These are phyloP conservation scores for Limonium bicolor DNA, from an alignment of 148 eudicot genomes.

Conservation along the genomic window DNA sequence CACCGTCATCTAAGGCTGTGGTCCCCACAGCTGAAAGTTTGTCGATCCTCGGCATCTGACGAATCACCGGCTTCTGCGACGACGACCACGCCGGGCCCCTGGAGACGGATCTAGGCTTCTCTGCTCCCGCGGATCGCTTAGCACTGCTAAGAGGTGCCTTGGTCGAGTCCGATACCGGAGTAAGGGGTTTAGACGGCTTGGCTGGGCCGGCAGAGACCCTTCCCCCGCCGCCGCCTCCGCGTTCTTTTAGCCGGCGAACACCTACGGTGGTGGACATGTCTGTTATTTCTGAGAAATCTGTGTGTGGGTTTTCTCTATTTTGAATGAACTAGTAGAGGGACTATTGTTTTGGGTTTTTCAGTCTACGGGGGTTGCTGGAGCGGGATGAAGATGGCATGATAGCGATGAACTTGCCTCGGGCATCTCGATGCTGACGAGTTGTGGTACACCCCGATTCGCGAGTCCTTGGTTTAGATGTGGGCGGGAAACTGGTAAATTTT, in stretches of 20 bases:
- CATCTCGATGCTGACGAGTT: no score
- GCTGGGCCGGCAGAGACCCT: slow-evolving; percentile 6
- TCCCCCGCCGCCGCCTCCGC: slow-evolving; percentile 25
- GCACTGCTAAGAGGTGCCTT: slow-evolving; percentile 2
- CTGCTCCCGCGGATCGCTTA: slow-evolving; percentile 30
- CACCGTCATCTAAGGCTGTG: slow-evolving; percentile 6
- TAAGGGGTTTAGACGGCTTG: slow-evolving; percentile 19
- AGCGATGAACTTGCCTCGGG: no score
- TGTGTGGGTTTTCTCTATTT: no score
- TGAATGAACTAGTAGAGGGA: no score
- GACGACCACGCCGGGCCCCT: slow-evolving; percentile 24
- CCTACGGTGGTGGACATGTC: slow-evolving; percentile 29
- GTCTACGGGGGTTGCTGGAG: no score
- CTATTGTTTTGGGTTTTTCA: no score
- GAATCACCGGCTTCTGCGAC: slow-evolving; percentile 26
- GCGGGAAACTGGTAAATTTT: no score
- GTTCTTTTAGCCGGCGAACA: slow-evolving; percentile 36
- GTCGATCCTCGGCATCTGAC: slow-evolving; percentile 32
- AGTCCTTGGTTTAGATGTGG: no score
- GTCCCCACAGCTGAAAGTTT: slow-evolving; percentile 11
- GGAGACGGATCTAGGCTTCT: slow-evolving; percentile 42
- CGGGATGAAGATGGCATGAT: no score
- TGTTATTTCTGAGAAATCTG: no score
- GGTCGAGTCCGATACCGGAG: slow-evolving; percentile 25
- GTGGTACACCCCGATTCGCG: no score